Base-by-base conservation (phyloP, 441 rosid genomes). In the Rhodomyrtus psidioides region DNA sequence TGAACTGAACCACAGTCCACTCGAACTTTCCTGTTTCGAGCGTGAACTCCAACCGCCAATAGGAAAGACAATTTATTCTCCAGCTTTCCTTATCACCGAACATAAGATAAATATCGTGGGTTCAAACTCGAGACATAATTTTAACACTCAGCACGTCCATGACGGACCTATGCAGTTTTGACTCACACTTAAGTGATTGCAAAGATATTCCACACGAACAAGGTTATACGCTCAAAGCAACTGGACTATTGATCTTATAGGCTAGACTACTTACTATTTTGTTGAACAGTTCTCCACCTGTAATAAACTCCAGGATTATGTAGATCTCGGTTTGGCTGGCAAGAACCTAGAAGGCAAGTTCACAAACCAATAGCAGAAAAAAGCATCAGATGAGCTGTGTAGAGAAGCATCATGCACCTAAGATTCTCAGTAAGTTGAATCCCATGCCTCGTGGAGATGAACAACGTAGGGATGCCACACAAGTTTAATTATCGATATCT, bases 401-500 rank as follows among this genome's bases (percentile, higher is more conserved):
- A 85, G 28, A 76, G 85, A 89, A 81, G 70, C 57, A 86, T 12
- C 26, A 51, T 26, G 27, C 75, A 30, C 21, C 65, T 58, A 86
- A 13, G 24, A n/a, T 55, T 30, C 55, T 82, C 59, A 23, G 53
- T 56, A 10, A 39, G 60, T 24, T 34, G 87, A 51, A 87, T 28
- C 8, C 19, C 93, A 88, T 91, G 79, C 99, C 98, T 96, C 99
- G 26, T 95, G 93, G 79, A 97, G 93, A 84, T 98, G 96, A 87
- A 95, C 99, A 81, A 96, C 97, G 24, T 89, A 89, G 88, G 99
- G 99, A 92, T 97, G 99, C 53, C 99, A 93, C 84, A 97, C 99
- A 89, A 97, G 97, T 93, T 96, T 97, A 99, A 97, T 97, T 24
- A 97, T 96, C 42, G 97, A 96, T 91, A 97, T 97, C 96, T 97